Percentiles rank a stretch among this genome's conserved stretches.
Conservation (phyloP, 371 early-diverging fungal genomes). For the Globomyces sp. region DNA sequence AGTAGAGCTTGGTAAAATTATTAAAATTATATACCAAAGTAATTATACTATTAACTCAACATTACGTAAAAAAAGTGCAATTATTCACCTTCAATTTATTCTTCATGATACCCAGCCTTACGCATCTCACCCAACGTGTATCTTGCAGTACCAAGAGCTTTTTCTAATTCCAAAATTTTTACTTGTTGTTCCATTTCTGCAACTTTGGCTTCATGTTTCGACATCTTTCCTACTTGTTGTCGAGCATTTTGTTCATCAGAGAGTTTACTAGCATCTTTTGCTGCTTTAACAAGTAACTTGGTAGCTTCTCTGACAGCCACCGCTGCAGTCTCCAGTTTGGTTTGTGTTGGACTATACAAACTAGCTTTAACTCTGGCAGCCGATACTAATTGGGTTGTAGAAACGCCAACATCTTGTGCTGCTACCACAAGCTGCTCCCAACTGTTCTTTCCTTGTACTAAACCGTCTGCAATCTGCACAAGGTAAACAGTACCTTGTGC, state of each 20-base stretch:
- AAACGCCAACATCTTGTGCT: constrained; percentile 92
- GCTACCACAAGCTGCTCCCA: constrained; percentile 94
- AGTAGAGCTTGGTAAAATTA: no score
- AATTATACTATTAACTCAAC: no score
- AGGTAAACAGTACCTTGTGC: constrained; percentile 86
- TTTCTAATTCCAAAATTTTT: constrained; percentile 89
- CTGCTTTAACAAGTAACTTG: constrained; percentile 88
- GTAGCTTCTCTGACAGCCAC: constrained; percentile 90
- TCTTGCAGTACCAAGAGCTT: constrained; percentile 83
- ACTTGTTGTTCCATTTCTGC: constrained; percentile 98
- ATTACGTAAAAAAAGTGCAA: no score
- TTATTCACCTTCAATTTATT: background rate
- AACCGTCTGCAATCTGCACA: constrained; percentile 95
- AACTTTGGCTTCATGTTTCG: constrained; percentile 89
- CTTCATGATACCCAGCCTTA: constrained; percentile 62
- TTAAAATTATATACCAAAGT: no score
- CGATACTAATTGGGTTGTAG: constrained; percentile 96
- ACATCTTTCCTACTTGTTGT: constrained; percentile 73
- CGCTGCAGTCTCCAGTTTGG: constrained; percentile 86
- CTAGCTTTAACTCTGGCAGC: constrained; percentile 94
- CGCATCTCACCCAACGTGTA: constrained; percentile 90
- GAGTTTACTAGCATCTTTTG: constrained; percentile 77
- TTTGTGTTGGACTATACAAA: constrained; percentile 88
- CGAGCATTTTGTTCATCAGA: constrained; percentile 54
- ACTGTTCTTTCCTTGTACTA: constrained; percentile 85